phyloP scores from a whole-genome alignment of 192 early-diverging fungal genomes.

The Phlyctochytrium arcticum region DNA sequence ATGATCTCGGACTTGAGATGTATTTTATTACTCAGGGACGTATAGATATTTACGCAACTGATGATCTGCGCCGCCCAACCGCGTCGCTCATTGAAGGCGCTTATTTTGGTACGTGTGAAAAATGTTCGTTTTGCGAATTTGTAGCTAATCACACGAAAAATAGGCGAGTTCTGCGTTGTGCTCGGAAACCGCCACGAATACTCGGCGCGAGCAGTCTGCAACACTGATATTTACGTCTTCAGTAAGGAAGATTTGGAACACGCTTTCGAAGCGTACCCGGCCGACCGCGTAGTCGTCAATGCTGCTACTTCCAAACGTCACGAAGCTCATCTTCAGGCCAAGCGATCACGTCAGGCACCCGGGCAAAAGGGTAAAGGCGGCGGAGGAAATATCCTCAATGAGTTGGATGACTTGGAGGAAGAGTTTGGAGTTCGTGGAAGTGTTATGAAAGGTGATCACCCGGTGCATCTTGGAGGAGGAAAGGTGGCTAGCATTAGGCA shows the following conservation, averaged over 20 bases:
- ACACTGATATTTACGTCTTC: conserved; percentile 51
- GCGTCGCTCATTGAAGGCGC: conserved; percentile 47
- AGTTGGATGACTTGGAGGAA: conserved; percentile 6
- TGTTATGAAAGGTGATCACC: conserved; percentile 13
- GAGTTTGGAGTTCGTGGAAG: conserved; percentile 2
- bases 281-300: conserved; percentile 32
- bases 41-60: conserved; percentile 43
- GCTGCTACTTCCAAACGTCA: conserved; percentile 30
- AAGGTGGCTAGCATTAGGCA: not conserved
- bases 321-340: conserved; percentile 15
- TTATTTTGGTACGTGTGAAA: conserved; percentile 39
- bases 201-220: conserved; percentile 46
- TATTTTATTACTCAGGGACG: conserved; percentile 52
- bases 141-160: not conserved
- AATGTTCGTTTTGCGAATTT: conserved; percentile 5
- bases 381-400: not conserved
- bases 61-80: conserved; percentile 32
- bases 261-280: conserved; percentile 43
- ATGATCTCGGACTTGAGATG: conserved; percentile 48
- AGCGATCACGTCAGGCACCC: conserved; percentile 16
- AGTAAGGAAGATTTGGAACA: conserved; percentile 36
- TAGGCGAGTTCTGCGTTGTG: conserved; percentile 48
- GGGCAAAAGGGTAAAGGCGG: not conserved
- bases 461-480: conserved; percentile 12
- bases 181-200: conserved; percentile 47